Base-by-base conservation (phyloP, 108 stramenopile genomes). In the Nannochloropsis gaditana region DNA sequence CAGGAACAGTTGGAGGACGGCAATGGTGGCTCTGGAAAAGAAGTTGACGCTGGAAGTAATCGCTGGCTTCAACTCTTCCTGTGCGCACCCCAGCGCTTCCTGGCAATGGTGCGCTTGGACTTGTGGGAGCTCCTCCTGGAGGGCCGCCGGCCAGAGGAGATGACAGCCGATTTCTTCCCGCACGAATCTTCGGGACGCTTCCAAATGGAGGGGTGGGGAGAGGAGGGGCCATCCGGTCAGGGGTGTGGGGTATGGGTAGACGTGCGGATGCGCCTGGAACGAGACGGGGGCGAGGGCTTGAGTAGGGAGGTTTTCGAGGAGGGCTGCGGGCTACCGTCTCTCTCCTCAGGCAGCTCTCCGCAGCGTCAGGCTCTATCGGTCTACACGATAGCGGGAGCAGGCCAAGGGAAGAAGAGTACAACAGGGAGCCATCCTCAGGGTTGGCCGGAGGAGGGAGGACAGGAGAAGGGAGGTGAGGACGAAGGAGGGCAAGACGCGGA, bases 161-260 rank as follows among this genome's bases (percentile, higher is more conserved):
- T 73, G 59, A 73, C 59, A 73, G 59, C 8, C 4, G 59, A 73
- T n/a, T 73, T 73, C 59, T 73, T 73, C n/a, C 59, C 59, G 59
- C 59, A 73, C 8, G 59, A 73, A 3, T 73, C 59, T 73, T 73
- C n/a, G 19, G 59, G 59, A n/a, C 59, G 59, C 59, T 73, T 73
- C 59, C 19, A 73, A 73, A 73, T 73, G 59, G 59, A 73, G 59
- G 2, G 3, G n/a, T 73, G 6, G 3, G 59, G 59, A 8, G 59
- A 73, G 59, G n/a, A 73, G 15, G 59, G 59, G 59, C 59, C 59
- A 6, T 8, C n/a, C 15, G 59, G 59, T 73, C 4, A n/a, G 59
- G 19, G 19, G 59, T 4, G 59, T 73, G 59, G 59, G 59, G 59
- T 73, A n/a, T 73, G 59, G 59, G 59, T 73, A 73, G 59, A 73